Evolutionary conservation across 2,329 filamentous ascomycete genomes (phyloP).

Genomic region (Monilinia fructicola): DNA sequence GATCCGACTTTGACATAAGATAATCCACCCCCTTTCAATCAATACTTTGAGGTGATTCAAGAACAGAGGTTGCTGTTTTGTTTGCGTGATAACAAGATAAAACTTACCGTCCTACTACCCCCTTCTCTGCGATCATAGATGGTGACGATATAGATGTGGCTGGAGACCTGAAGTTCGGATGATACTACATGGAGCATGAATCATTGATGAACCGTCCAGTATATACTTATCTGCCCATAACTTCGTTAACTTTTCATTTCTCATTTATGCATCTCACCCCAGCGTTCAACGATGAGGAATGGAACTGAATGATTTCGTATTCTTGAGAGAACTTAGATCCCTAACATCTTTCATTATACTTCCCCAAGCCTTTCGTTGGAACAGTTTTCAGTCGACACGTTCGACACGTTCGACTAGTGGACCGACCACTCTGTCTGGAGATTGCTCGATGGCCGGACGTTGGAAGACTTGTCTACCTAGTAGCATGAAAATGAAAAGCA

Average conservation of each 20-base stretch:
- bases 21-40: neutral
- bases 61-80: no score
- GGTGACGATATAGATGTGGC: neutral
- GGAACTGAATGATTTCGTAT: neutral
- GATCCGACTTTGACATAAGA: neutral
- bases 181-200: neutral
- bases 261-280: neutral
- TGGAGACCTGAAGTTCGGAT: neutral
- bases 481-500: neutral
- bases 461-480: neutral
- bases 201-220: neutral
- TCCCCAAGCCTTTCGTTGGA: neutral
- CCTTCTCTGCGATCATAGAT: neutral
- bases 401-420: neutral
- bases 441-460: neutral
- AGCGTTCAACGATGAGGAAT: neutral
- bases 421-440: neutral
- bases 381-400: neutral
- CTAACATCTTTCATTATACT: neutral
- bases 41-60: neutral
- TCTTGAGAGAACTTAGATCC: neutral
- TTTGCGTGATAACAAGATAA: neutral
- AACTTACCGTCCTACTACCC: neutral
- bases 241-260: neutral
- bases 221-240: neutral